Conservation (phyloP, 192 early-diverging fungal genomes). For the Chytriomyces sp. region DNA sequence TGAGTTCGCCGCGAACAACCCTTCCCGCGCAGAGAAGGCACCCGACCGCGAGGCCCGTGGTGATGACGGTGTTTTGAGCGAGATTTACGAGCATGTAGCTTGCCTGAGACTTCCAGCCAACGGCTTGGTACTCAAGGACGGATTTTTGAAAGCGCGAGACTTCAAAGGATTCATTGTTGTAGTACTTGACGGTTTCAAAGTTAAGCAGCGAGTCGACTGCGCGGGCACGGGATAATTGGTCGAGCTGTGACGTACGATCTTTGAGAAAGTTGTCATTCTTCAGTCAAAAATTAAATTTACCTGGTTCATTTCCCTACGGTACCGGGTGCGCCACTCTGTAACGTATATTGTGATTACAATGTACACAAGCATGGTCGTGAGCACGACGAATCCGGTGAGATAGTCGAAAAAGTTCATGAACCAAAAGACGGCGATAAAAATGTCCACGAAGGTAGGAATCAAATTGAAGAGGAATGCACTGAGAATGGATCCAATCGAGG, state of each 20-base stretch:
- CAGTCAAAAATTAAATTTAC: not conserved
- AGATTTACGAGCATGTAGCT: conserved; percentile 82
- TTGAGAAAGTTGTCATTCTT: not conserved
- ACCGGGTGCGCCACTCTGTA: conserved; percentile 65
- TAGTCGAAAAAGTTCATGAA: conserved; percentile 55
- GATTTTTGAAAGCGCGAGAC: conserved; percentile 75
- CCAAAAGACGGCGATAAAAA: conserved; percentile 71
- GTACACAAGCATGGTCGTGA: conserved; percentile 86
- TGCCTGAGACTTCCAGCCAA: conserved; percentile 79
- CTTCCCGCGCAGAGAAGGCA: conserved; percentile 82
- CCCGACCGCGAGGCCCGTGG: conserved; percentile 77
- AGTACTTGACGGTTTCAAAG: conserved; percentile 98
- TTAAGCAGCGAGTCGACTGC: conserved; percentile 92
- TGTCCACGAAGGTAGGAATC: conserved; percentile 85
- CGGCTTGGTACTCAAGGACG: conserved; percentile 75
- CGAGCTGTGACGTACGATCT: conserved; percentile 57
- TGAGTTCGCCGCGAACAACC: conserved; percentile 70
- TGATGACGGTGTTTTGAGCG: conserved; percentile 86
- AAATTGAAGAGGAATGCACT: conserved; percentile 88
- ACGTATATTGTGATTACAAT: conserved; percentile 79
- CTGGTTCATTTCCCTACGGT: conserved; percentile 25
- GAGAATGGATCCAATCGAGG: conserved; percentile 64
- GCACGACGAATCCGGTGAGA: conserved; percentile 80
- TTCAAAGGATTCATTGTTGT: conserved; percentile 88
- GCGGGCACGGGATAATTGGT: conserved; percentile 76